phyloP scores from a whole-genome alignment of 2,329 filamentous ascomycete species.

The Monosporascus sp. region DNA sequence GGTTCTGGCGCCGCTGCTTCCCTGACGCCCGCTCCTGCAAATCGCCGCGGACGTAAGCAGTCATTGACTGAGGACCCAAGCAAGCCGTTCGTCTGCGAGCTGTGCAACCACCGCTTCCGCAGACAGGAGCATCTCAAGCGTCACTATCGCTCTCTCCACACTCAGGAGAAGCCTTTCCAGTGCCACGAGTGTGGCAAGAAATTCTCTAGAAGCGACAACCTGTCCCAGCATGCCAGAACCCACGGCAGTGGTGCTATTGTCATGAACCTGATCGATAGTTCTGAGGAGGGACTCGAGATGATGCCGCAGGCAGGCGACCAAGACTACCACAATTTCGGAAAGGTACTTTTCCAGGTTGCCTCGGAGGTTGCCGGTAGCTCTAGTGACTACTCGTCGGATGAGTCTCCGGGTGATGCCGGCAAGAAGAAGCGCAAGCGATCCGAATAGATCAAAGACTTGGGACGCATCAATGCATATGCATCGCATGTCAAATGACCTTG shows the following conservation, averaged over 20 bases:
- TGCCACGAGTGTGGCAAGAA: constrained; percentile 98
- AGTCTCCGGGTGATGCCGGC: constrained; percentile 39
- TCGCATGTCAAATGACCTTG: neutral
- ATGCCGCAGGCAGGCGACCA: constrained; percentile 43
- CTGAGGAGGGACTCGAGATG: constrained; percentile 45
- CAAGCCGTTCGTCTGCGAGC: constrained; percentile 95
- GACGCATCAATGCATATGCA: neutral
- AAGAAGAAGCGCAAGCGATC: constrained; percentile 79
- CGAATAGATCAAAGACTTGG: constrained; percentile 38
- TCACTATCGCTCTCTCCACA: constrained; percentile 97
- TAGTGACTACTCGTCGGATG: constrained; percentile 53
- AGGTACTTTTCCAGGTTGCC: constrained; percentile 76
- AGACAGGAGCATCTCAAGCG: constrained; percentile 98
- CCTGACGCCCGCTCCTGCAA: constrained; percentile 55
- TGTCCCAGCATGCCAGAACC: constrained; percentile 91
- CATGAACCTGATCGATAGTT: constrained; percentile 79
- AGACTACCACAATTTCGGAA: constrained; percentile 65
- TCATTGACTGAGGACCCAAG: constrained; percentile 95
- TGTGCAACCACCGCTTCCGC: constrained; percentile 95
- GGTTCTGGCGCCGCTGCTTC: constrained; percentile 41
- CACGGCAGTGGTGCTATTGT: constrained; percentile 86
- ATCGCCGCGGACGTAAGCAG: constrained; percentile 95
- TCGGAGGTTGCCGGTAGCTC: constrained; percentile 65
- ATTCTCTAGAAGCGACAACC: constrained; percentile 96
- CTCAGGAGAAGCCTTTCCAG: constrained; percentile 96